Evolutionary conservation across 495 filamentous ascomycete species (phyloP).

Genomic region (Daldinia caldariorum): DNA sequence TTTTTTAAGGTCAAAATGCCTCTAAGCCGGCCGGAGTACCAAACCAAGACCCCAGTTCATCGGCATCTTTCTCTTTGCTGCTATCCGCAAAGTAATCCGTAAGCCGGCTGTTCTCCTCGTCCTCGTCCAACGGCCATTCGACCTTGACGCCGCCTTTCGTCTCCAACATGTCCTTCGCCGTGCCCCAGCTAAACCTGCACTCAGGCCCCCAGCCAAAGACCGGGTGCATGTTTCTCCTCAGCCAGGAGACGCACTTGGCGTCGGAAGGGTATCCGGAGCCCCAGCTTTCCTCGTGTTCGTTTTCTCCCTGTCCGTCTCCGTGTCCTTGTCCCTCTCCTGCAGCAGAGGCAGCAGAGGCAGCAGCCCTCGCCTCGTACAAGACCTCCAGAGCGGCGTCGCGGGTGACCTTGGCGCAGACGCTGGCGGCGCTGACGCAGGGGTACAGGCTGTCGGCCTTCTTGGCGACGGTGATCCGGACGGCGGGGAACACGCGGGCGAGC

Average conservation of each 20-base stretch:
- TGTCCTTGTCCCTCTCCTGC: slow-evolving; percentile 34
- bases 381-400: slow-evolving; percentile 87
- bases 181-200: slow-evolving; percentile 94
- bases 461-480: slow-evolving; percentile 81
- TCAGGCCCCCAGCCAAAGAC: slow-evolving; percentile 95
- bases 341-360: slow-evolving; percentile 28
- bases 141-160: slow-evolving; percentile 68
- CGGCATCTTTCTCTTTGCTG: slow-evolving; percentile 55
- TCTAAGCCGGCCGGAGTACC: slow-evolving; percentile 66
- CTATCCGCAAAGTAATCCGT: slow-evolving; percentile 73
- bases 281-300: slow-evolving; percentile 65
- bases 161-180: slow-evolving; percentile 92
- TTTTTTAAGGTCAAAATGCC: slow-evolving; percentile 59
- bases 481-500: slow-evolving; percentile 85
- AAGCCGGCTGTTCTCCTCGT: slow-evolving; percentile 70
- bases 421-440: slow-evolving; percentile 92
- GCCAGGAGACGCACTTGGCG: slow-evolving; percentile 79
- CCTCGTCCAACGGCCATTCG: slow-evolving; percentile 84
- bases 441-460: slow-evolving; percentile 97
- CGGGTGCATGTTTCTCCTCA: slow-evolving; percentile 86
- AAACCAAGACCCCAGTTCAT: slow-evolving; percentile 72
- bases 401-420: slow-evolving; percentile 95
- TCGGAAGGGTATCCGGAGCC: slow-evolving; percentile 95
- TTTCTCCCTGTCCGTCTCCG: slow-evolving; percentile 19
- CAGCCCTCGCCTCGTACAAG: slow-evolving; percentile 63